A percentile compares a stretch with the other conserved stretches of the same genome.
Evolutionary conservation across 1,139 yeast genomes (phyloP).

Genomic region (Scheffersomyces segobiensis): DNA sequence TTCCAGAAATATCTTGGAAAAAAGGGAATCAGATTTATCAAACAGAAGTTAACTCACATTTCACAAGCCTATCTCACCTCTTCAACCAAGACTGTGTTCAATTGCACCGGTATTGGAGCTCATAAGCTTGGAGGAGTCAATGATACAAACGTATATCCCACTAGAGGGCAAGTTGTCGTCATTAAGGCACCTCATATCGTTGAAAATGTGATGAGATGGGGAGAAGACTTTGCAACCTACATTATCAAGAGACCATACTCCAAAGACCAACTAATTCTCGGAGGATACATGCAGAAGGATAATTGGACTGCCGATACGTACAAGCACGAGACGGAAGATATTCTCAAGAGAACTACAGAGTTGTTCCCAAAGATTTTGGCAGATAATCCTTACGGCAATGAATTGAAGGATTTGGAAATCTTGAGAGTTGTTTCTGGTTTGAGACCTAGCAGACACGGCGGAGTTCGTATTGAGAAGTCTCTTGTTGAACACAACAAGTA

Average conservation of each 20-base stretch:
- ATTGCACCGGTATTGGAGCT: constrained; percentile 72
- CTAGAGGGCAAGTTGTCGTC: constrained; percentile 71
- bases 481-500: constrained; percentile 27
- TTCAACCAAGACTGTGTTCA: constrained; percentile 52
- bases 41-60: constrained; percentile 49
- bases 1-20: constrained; percentile 41
- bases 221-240: constrained; percentile 56
- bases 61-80: constrained; percentile 45
- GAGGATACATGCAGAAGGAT: constrained; percentile 64
- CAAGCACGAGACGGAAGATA: constrained; percentile 55
- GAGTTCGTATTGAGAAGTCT: constrained; percentile 61
- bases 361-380: constrained; percentile 54
- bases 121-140: constrained; percentile 54
- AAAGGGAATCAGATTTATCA: constrained; percentile 50
- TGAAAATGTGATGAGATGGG: constrained; percentile 53
- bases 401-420: constrained; percentile 40
- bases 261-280: constrained; percentile 60
- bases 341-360: constrained; percentile 54
- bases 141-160: constrained; percentile 57
- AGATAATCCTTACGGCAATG: constrained; percentile 24
- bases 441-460: constrained; percentile 71
- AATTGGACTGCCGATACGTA: constrained; percentile 60
- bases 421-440: constrained; percentile 65
- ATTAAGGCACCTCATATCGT: constrained; percentile 57
- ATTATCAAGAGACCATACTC: constrained; percentile 69